Evolutionary conservation across 2,329 filamentous ascomycete species (phyloP).

Genomic region (Stagonosporopsis chrysanthemi): DNA sequence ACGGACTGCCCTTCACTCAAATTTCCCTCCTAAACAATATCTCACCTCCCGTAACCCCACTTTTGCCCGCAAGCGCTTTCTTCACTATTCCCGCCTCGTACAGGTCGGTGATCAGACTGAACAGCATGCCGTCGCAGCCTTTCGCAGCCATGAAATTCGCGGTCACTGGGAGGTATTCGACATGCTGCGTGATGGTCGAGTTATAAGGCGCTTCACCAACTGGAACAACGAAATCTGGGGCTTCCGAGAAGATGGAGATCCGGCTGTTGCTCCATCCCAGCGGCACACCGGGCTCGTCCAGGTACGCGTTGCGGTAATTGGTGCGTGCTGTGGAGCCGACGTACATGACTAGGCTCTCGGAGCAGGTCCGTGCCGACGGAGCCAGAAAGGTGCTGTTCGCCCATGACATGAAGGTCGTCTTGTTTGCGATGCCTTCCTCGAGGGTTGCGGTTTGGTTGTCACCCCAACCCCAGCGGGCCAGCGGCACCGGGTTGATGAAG

Average conservation of each 20-base stretch:
- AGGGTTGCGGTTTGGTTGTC: conserved; percentile 50
- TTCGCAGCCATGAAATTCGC: conserved; percentile 65
- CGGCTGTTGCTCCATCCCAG: conserved; percentile 58
- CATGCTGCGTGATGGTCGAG: conserved; percentile 57
- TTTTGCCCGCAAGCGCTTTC: conserved; percentile 55
- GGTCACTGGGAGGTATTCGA: conserved; percentile 64
- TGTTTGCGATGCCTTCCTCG: conserved; percentile 57
- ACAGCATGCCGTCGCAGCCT: conserved; percentile 68
- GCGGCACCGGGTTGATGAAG: conserved; percentile 59
- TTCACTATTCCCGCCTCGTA: conserved; percentile 58
- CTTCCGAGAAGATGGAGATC: conserved; percentile 58
- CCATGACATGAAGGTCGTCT: conserved; percentile 59
- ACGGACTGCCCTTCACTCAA: neutral
- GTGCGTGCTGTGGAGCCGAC: conserved; percentile 49
- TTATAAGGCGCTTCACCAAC: conserved; percentile 55
- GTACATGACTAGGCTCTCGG: conserved; percentile 60
- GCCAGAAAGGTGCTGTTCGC: conserved; percentile 57
- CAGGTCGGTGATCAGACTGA: conserved; percentile 61
- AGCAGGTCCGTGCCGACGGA: conserved; percentile 55
- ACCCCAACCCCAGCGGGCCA: conserved; percentile 58
- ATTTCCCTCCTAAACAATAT: conserved; percentile 46
- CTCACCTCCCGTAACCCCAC: conserved; percentile 51
- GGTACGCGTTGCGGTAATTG: conserved; percentile 57
- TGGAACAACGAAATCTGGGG: conserved; percentile 57
- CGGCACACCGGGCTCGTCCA: conserved; percentile 53